Conservation (phyloP, 2,329 filamentous ascomycete species). For the Cladosporium velox region DNA sequence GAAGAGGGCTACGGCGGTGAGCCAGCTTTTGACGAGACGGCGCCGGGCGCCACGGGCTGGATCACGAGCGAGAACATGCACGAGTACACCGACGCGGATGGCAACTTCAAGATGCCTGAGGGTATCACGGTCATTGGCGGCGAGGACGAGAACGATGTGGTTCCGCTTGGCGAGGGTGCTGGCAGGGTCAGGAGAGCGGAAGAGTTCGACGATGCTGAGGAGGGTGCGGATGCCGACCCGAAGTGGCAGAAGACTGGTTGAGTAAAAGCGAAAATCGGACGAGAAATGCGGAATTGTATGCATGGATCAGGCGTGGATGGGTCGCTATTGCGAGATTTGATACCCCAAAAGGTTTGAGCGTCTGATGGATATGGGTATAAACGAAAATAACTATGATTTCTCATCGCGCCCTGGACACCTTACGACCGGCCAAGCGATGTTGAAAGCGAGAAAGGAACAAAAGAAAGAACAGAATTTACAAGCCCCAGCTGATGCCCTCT, state of each 20-base stretch:
- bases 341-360: background rate
- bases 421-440: background rate
- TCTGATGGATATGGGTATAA: background rate
- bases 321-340: slow-evolving; percentile 7
- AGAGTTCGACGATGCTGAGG: slow-evolving; percentile 44
- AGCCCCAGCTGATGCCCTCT: background rate
- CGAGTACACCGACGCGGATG: slow-evolving; percentile 78
- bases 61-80: slow-evolving; percentile 91
- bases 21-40: slow-evolving; percentile 49
- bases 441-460: background rate
- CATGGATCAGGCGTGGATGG: slow-evolving; percentile 4
- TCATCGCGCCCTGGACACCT: background rate
- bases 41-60: slow-evolving; percentile 76
- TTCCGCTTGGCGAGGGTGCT: slow-evolving; percentile 38
- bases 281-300: background rate
- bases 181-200: slow-evolving; percentile 41
- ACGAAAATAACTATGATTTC: background rate
- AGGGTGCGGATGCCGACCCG: slow-evolving; percentile 43
- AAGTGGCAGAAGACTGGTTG: slow-evolving; percentile 58
- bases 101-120: slow-evolving; percentile 75
- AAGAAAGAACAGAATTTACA: background rate
- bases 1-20: background rate
- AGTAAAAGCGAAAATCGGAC: slow-evolving; percentile 17
- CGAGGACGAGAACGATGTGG: slow-evolving; percentile 40
- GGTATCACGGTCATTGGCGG: slow-evolving; percentile 63